phyloP scores from a whole-genome alignment of 129 eudicot genomes.

The Glebionis coronaria region DNA sequence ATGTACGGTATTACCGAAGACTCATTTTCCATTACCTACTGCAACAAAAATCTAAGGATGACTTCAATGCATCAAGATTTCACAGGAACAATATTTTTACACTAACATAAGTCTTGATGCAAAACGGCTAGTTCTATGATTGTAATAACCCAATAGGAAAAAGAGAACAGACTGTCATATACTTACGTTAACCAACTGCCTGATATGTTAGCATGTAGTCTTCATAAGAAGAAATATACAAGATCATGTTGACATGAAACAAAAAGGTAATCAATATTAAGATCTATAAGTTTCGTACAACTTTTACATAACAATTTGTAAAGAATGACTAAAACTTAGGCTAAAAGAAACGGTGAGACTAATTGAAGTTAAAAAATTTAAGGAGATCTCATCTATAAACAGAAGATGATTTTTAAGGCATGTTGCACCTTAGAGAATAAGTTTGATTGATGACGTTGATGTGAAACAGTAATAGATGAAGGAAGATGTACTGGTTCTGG shows the following conservation, averaged over 20 bases:
- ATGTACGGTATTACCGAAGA: background rate
- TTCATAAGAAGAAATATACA: background rate
- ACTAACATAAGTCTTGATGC: background rate
- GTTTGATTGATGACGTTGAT: conserved; percentile 36
- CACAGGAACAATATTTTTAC: background rate
- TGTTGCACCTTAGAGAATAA: conserved; percentile 59
- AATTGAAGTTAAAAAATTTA: background rate
- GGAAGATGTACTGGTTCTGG: conserved; percentile 7
- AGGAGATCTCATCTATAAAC: conserved; percentile 35
- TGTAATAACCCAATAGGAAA: background rate
- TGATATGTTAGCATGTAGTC: conserved; percentile 15
- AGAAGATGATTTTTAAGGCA: conserved; percentile 56
- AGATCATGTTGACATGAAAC: background rate
- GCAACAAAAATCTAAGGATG: background rate
- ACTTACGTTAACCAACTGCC: conserved; percentile 19
- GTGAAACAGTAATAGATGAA: conserved; percentile 49
- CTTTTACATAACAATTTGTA: background rate
- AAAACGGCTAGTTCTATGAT: background rate
- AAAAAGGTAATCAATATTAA: background rate
- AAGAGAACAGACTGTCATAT: background rate
- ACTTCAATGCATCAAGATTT: background rate
- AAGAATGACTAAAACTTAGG: background rate
- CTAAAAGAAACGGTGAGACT: background rate
- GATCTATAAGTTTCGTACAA: background rate
- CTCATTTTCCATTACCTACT: conserved; percentile 1